phyloP scores from a whole-genome alignment of 768 basidiomycete species.

The Lactifluus hygrophoroides region DNA sequence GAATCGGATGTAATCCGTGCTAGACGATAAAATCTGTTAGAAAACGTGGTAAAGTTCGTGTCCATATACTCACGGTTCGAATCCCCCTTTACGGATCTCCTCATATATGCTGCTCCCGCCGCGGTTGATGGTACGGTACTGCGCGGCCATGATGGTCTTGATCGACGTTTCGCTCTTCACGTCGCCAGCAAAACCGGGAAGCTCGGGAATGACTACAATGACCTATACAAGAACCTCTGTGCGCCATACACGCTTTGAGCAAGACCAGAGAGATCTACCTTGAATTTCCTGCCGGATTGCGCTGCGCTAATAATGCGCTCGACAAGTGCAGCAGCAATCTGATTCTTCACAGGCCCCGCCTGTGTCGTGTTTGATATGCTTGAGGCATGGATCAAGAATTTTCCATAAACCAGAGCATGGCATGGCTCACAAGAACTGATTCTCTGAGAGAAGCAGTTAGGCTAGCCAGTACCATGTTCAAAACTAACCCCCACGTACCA shows the following conservation, averaged over 20 bases:
- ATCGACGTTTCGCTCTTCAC: conserved; percentile 56
- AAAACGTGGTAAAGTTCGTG: not conserved
- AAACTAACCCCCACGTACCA: conserved; percentile 38
- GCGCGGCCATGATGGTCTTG: conserved; percentile 82
- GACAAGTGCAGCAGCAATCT: conserved; percentile 75
- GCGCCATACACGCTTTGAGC: not conserved
- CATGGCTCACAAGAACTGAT: conserved; percentile 74
- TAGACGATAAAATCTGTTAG: conserved; percentile 23
- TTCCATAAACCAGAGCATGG: not conserved
- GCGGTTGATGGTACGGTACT: conserved; percentile 83
- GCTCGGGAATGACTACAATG: conserved; percentile 79
- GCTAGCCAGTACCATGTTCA: not conserved
- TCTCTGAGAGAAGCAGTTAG: conserved; percentile 35
- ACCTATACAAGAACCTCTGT: conserved; percentile 40
- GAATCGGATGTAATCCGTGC: conserved; percentile 81
- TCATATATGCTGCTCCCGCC: conserved; percentile 86
- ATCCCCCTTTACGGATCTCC: conserved; percentile 64
- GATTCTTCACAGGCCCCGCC: conserved; percentile 67
- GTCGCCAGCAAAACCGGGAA: conserved; percentile 86
- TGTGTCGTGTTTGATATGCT: conserved; percentile 70
- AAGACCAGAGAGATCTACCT: conserved; percentile 33
- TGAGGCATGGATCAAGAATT: conserved; percentile 6
- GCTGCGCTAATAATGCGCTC: conserved; percentile 83
- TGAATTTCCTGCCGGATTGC: conserved; percentile 60
- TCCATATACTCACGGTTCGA: conserved; percentile 55